Evolutionary conservation across 495 filamentous ascomycete genomes (phyloP), one percentile per base, ranked within the genome.

Genomic region (Lophiostoma macrostomum): DNA sequence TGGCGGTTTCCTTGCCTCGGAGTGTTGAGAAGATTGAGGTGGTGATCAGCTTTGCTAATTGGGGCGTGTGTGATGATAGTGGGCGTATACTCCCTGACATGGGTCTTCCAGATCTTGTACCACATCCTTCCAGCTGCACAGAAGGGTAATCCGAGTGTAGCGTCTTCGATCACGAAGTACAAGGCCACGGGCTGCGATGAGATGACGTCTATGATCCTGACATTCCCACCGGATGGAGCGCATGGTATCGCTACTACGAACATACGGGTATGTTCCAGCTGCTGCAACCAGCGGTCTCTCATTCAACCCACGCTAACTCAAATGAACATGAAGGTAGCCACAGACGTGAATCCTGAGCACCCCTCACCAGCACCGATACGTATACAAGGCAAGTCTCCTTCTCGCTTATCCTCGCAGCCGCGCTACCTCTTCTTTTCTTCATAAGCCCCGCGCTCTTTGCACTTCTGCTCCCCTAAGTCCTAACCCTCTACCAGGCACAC

Each of bases 21-120:
- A 14, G n/a, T 8, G 3, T 4, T 46, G 40, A 25, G 22, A 11
- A 36, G 12, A 30, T 24, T 23, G 12, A 32, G 28, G 16, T 4
- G 5, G 23, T 10, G 27, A n/a, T 54, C 13, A n/a, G 7, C 19
- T 31, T 11, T 38, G 34, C 35, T 29, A 24, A 45, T 28, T 14
- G n/a, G 3, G 13, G 4, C 16, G n/a, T n/a, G n/a, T n/a, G n/a
- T n/a, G n/a, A n/a, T n/a, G n/a, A 30, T 11, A 84, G 79, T 96
- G 60, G 91, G 87, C 7, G 84, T 97, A 63, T 94, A 96, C 71
- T 81, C 86, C 37, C 71, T 96, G 36, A 95, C 90, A 5, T 97
- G 91, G 91, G 76, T 93, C 50, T 95, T 93, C 80, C 90, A 95
- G 71, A 84, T 83, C 42, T 78, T 96, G 31, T 96, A 96, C 66